These are phyloP conservation scores for Odonthalia washingtoniensis DNA, from an alignment of 31 red algal species.

Conservation along the genomic window DNA sequence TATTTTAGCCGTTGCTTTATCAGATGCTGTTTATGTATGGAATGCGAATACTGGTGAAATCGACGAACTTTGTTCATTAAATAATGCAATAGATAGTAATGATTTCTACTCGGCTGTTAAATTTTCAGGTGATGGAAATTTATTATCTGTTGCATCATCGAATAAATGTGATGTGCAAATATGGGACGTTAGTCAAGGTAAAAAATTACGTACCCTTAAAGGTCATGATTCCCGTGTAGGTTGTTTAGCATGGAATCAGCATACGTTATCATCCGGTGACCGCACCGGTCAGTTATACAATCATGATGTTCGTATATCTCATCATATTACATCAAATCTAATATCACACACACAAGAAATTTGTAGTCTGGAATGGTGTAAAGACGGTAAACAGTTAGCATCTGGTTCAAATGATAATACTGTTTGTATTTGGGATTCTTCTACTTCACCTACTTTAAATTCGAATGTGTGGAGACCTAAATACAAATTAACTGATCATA, in stretches of 20 bases:
- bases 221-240: constrained; percentile 85
- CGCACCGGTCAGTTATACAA: constrained; percentile 86
- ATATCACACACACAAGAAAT: constrained; percentile 89
- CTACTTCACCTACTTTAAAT: constrained; percentile 6
- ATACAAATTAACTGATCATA: constrained; percentile 77
- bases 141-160: constrained; percentile 89
- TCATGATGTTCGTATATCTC: constrained; percentile 87
- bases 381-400: constrained; percentile 88
- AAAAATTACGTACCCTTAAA: constrained; percentile 75
- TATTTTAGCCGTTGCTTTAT: constrained; percentile 86
- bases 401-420: constrained; percentile 97
- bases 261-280: constrained; percentile 81
- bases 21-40: constrained; percentile 92
- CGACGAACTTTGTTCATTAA: constrained; percentile 68
- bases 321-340: constrained; percentile 80
- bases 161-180: constrained; percentile 81
- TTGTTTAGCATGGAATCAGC: constrained; percentile 94
- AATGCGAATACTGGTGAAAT: constrained; percentile 89
- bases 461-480: constrained; percentile 67
- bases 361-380: constrained; percentile 92
- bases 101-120: constrained; percentile 82
- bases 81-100: constrained; percentile 55
- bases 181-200: constrained; percentile 80
- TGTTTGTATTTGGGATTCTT: constrained; percentile 88
- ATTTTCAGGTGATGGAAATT: constrained; percentile 69